Evolutionary conservation across 176 grass and related monocot species (phyloP).

Genomic region (Puccinellia tenuiflora): DNA sequence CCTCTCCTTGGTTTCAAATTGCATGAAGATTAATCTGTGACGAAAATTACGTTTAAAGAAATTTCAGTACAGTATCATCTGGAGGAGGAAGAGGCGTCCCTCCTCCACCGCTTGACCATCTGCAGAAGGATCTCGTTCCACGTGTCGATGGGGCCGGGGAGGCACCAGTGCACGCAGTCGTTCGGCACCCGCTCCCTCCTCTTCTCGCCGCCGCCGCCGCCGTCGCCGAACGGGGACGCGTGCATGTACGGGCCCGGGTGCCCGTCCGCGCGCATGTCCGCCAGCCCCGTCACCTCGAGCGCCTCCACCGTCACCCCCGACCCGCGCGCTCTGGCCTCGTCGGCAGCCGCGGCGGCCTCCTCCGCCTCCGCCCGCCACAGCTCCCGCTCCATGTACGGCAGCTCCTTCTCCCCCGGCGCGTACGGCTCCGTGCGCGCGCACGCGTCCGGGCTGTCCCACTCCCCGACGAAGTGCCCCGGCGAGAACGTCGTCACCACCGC

Average conservation of each 20-base stretch:
- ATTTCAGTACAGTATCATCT: background rate
- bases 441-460: conserved; percentile 58
- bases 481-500: conserved; percentile 72
- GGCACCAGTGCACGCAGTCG: conserved; percentile 93
- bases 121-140: conserved; percentile 87
- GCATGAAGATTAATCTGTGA: background rate
- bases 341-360: conserved; percentile 35
- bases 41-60: background rate
- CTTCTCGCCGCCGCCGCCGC: background rate
- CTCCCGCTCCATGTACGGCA: conserved; percentile 49
- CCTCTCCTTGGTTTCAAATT: background rate
- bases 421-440: conserved; percentile 61
- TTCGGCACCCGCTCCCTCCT: conserved; percentile 45
- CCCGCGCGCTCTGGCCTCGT: background rate
- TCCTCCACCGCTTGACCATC: conserved; percentile 49
- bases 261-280: conserved; percentile 53
- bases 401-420: conserved; percentile 45
- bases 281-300: conserved; percentile 54
- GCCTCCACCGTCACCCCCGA: conserved; percentile 32
- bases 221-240: conserved; percentile 39
- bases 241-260: conserved; percentile 68
- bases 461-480: conserved; percentile 73
- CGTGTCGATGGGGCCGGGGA: conserved; percentile 69
- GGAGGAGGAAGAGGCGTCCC: background rate
- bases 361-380: conserved; percentile 50